Conservation (phyloP, 345 rosid genomes). For the Eucalyptus erythrocorys region DNA sequence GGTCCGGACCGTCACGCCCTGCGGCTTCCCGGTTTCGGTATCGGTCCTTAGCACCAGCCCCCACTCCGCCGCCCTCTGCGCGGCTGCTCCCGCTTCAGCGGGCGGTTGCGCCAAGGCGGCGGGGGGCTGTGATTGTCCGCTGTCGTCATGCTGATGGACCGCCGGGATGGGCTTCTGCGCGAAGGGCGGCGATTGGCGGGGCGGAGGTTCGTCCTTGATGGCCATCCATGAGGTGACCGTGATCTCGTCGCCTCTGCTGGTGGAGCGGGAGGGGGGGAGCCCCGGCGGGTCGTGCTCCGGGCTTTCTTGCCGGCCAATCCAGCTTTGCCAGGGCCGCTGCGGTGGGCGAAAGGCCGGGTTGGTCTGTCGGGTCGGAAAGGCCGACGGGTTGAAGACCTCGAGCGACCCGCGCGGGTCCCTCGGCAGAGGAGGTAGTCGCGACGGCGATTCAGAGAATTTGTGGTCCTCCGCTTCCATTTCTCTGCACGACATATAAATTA, state of each 20-base stretch:
- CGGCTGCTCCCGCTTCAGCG: conserved; percentile 37
- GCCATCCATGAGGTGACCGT: conserved; percentile 92
- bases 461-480: not conserved
- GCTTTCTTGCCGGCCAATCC: conserved; percentile 21
- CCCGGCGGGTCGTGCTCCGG: conserved; percentile 8
- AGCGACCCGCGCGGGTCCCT: conserved; percentile 81
- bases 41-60: conserved; percentile 81
- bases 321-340: conserved; percentile 36
- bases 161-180: not conserved
- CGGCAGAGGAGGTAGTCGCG: conserved; percentile 7
- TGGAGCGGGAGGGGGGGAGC: conserved; percentile 10
- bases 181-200: not conserved
- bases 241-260: conserved; percentile 21
- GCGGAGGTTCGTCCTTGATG: conserved; percentile 28
- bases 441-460: not conserved
- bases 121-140: not conserved
- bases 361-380: conserved; percentile 31
- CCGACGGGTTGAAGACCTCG: conserved; percentile 75
- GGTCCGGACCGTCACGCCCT: conserved; percentile 58
- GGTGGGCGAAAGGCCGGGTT: conserved; percentile 36
- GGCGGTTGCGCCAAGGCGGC: not conserved
- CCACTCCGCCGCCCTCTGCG: conserved; percentile 96
- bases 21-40: conserved; percentile 72
- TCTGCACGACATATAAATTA: not conserved
- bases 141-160: not conserved